Evolutionary conservation across 495 filamentous ascomycete species (phyloP).

Genomic region (Xylaria curta): DNA sequence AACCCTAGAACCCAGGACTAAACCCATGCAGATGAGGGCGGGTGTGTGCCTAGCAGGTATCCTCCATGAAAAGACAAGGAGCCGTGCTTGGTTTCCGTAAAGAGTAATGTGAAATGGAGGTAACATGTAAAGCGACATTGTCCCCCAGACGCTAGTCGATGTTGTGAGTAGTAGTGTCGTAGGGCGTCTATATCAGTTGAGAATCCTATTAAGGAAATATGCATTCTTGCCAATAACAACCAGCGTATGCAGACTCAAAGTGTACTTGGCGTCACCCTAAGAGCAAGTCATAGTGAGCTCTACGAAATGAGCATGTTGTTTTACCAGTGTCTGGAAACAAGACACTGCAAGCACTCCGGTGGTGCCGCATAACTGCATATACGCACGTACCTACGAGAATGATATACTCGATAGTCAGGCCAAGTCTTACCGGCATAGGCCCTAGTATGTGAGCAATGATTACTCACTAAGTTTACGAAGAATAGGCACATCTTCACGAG

Average conservation of each 20-base stretch:
- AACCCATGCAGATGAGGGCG: conserved; percentile 2
- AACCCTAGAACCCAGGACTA: background rate
- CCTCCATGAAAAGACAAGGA: background rate
- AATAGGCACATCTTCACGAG: conserved; percentile 1
- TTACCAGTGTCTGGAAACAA: background rate
- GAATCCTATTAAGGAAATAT: background rate
- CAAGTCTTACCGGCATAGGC: background rate
- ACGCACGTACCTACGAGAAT: background rate
- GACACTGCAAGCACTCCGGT: conserved; percentile 1
- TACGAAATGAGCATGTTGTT: background rate
- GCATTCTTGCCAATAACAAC: conserved; percentile 4
- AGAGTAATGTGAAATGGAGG: conserved; percentile 9
- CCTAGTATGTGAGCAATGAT: background rate
- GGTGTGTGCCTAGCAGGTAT: conserved; percentile 7
- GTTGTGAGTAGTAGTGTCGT: background rate
- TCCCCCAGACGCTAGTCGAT: background rate
- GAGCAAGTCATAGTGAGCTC: background rate
- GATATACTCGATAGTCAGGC: background rate
- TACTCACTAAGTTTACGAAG: background rate
- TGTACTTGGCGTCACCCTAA: background rate
- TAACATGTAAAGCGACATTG: conserved; percentile 15
- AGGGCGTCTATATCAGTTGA: background rate
- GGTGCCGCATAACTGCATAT: background rate
- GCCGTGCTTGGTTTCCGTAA: conserved; percentile 5
- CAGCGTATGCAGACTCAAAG: background rate